Percentiles rank a stretch among this genome's conserved stretches.
Evolutionary conservation across 441 rosid genomes (phyloP).

Genomic region (Viola pubescens): DNA sequence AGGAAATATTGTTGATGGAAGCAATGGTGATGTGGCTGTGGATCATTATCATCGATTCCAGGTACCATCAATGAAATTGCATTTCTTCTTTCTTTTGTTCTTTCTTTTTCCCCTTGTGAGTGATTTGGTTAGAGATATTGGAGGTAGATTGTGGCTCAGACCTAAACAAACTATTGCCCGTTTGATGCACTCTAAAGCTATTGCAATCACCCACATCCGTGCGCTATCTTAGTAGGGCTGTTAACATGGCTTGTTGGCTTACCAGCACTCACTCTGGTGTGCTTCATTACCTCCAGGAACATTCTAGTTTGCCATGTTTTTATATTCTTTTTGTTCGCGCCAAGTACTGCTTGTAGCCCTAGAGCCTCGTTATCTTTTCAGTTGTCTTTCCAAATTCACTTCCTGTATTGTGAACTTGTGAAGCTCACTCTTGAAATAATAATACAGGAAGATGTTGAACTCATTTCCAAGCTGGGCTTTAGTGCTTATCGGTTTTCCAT

Average conservation of each 20-base stretch:
- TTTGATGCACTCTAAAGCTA: too few species aligned
- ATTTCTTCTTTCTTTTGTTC: not conserved
- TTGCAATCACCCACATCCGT: too few species aligned
- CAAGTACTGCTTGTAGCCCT: too few species aligned
- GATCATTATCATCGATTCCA: conserved; percentile 82
- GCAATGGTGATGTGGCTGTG: conserved; percentile 79
- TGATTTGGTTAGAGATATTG: not conserved
- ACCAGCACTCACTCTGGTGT: not conserved
- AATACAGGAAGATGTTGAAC: conserved; percentile 78
- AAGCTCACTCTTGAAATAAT: conserved; percentile 9
- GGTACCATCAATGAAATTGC: conserved; percentile 27
- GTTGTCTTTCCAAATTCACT: too few species aligned
- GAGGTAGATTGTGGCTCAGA: too few species aligned
- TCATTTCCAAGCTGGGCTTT: conserved; percentile 63
- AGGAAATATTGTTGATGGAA: conserved; percentile 70
- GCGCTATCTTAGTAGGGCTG: too few species aligned
- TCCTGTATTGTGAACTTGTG: conserved; percentile 8
- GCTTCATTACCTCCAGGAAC: not conserved
- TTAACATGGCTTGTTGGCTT: not conserved
- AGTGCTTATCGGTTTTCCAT: conserved; percentile 84
- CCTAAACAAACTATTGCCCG: too few species aligned
- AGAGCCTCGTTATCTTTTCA: too few species aligned
- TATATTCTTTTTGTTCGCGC: not conserved
- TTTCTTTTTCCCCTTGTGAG: not conserved
- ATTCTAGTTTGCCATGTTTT: not conserved